Base-by-base conservation (phyloP, 75 land plant genomes). In the Pseudotsuga menziesii region DNA sequence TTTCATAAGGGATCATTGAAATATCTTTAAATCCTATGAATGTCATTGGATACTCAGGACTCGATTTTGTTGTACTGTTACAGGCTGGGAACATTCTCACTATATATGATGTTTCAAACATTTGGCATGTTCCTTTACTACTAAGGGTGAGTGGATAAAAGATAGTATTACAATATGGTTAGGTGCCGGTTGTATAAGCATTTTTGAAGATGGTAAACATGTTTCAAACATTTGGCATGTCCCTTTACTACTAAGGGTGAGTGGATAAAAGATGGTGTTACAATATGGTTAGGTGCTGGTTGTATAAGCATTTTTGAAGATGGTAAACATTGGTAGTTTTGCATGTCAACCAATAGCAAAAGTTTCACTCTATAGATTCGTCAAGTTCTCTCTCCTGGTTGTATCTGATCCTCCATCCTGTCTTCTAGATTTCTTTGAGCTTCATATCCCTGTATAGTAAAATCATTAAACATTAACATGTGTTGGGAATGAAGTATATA, bases 171-270 rank as follows among this genome's bases (percentile, higher is more conserved):
- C 32, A 35, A 69, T 11, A 69, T 39, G 9, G 5, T 39, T n/a
- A 41, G 20, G 22, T 11, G 41, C 22, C 20, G 16, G 2, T 64
- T 69, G 52, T 39, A 29, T n/a, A 39, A 39, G 41, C 3, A 44
- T 39, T 39, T 39, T 20, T 69, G 41, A 39, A 69, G 17, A 69
- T n/a, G 41, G 1, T 20, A 69, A 69, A 41, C 13, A 39, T 69
- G 98, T 95, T 77, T 73, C 98, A 54, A 95, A 95, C 84, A 95
- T 95, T 58, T 95, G 98, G 98, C 97, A 90, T 76, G 89, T 95
- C 22, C 98, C 98, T 61, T 78, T 93, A 70, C 79, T 95, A 36
- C 77, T 93, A 67, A 83, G 87, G 83, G 98, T 95, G 86, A 77
- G 88, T 80, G 61, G 52, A n/a, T 12, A 29, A 23, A 22, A 39